Evolutionary conservation across 768 basidiomycete genomes (phyloP).

Genomic region (Lentinula raphanica): DNA sequence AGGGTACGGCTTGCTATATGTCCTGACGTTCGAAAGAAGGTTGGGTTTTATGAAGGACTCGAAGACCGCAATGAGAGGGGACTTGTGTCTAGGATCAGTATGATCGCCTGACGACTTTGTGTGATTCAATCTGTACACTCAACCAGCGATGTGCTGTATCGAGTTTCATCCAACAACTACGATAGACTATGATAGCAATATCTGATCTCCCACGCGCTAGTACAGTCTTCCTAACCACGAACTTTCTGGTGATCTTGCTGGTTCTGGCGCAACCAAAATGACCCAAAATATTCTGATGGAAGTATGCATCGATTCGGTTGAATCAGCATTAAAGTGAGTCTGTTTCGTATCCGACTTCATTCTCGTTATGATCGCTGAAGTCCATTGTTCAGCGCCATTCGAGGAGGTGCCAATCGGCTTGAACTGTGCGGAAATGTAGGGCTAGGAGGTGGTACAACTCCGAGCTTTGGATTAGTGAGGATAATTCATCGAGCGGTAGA

Average conservation of each 20-base stretch:
- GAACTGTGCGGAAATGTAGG: slow-evolving; percentile 70
- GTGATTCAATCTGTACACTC: neutral
- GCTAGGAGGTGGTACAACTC: slow-evolving; percentile 77
- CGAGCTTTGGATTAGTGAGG: slow-evolving; percentile 68
- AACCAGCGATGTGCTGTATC: too few relatives aligned
- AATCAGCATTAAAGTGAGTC: slow-evolving; percentile 62
- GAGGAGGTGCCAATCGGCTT: slow-evolving; percentile 70
- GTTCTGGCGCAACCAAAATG: neutral
- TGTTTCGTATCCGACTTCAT: too few relatives aligned
- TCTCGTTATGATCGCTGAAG: slow-evolving; percentile 1
- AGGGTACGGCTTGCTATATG: slow-evolving; percentile 65
- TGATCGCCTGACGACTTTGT: neutral
- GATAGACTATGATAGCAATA: too few relatives aligned
- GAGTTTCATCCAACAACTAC: too few relatives aligned
- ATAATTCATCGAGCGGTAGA: slow-evolving; percentile 38
- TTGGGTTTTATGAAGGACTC: slow-evolving; percentile 54
- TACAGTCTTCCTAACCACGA: neutral
- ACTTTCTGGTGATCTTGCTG: neutral
- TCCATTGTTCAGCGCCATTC: slow-evolving; percentile 46
- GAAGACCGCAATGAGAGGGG: neutral
- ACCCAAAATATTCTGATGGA: slow-evolving; percentile 32
- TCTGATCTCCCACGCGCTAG: too few relatives aligned
- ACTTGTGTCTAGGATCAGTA: neutral
- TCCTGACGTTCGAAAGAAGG: slow-evolving; percentile 54
- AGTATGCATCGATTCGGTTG: slow-evolving; percentile 75